Evolutionary conservation across 108 stramenopile species (phyloP).

Genomic region (Thalassiosira profunda): DNA sequence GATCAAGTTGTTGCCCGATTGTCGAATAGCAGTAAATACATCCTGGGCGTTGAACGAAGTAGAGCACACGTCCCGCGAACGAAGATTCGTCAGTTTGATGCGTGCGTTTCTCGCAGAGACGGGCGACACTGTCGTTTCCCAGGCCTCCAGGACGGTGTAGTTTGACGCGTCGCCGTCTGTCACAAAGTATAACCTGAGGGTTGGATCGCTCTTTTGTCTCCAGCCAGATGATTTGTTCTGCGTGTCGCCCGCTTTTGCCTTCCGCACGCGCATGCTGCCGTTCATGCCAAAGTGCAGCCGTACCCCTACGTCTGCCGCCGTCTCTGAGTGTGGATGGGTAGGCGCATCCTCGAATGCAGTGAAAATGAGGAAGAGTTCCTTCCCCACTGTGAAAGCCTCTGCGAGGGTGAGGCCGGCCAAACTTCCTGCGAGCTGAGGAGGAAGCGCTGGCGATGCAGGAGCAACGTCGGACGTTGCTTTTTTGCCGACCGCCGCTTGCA

Average conservation of each 20-base stretch:
- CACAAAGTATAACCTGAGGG: conserved; percentile 31
- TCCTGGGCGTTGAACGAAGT: conserved; percentile 43
- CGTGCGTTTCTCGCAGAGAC: conserved; percentile 48
- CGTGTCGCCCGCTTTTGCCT: conserved; percentile 2
- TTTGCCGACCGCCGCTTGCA: conserved; percentile 38
- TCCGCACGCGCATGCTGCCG: conserved; percentile 43
- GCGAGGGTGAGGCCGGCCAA: conserved; percentile 24
- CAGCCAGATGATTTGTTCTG: conserved; percentile 17
- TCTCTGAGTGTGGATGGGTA: no score
- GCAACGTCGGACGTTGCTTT: neutral
- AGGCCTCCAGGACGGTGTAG: conserved; percentile 36
- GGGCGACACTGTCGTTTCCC: conserved; percentile 41
- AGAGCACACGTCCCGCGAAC: conserved; percentile 47
- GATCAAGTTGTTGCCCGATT: conserved; percentile 19
- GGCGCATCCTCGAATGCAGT: neutral
- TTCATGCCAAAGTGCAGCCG: conserved; percentile 79
- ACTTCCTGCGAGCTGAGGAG: conserved; percentile 4
- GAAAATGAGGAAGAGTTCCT: conserved; percentile 72
- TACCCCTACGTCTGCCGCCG: conserved; percentile 41
- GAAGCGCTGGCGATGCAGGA: neutral
- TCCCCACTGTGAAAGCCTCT: conserved; percentile 64
- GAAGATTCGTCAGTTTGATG: conserved; percentile 42
- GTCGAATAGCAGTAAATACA: conserved; percentile 43
- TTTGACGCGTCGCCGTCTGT: conserved; percentile 4
- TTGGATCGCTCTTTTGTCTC: conserved; percentile 38